Base-by-base conservation (phyloP, 2,329 filamentous ascomycete species). In the Colletotrichum higginsianum region DNA sequence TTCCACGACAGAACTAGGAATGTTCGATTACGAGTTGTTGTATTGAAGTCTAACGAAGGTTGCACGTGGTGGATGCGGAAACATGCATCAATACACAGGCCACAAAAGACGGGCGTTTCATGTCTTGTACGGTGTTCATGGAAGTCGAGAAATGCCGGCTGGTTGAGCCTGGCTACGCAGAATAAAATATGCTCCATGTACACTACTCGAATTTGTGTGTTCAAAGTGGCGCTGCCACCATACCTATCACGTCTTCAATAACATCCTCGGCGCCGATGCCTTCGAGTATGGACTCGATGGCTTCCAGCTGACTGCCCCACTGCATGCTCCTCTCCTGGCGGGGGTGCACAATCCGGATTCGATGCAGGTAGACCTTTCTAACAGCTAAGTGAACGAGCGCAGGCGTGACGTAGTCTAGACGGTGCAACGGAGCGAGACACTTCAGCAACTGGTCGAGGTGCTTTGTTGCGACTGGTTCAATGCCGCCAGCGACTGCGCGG, bases 321-420 rank as follows among this genome's bases (percentile, higher is more conserved):
- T 98, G 94, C 85, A 98, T 88, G 79, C 95, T 98, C 58, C 95
- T 88, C 83, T 98, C 96, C 68, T 91, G 89, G 73, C 90, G 88
- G 1, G 94, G 88, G 1, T 83, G 82, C 0, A 92, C 90, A 66
- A 98, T 88, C 16, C 89, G 82, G 42, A 99, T 90, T 11, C 95
- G 91, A 82, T 99, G 96, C 21, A 93, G 87, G 78, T 97, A 99
- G 30, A 97, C 89, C 83, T 98, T 98, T 72, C 90, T 90, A 2
- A 92, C 91, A 6, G 96, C 96, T 56, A 99, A 86, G 9, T 88
- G 90, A 23, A 98, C 92, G 35, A 98, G 88, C 1, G 94, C 93
- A 0, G 96, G 96, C 0, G 95, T 95, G 6, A 94, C 91, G 79
- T 92, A 98, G 76, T 92, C 88, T 18, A 97, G 84, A 0, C 90